These are phyloP conservation scores for Oropetium thomaeum DNA, from an alignment of 176 grass and related monocot species.

Conservation along the genomic window DNA sequence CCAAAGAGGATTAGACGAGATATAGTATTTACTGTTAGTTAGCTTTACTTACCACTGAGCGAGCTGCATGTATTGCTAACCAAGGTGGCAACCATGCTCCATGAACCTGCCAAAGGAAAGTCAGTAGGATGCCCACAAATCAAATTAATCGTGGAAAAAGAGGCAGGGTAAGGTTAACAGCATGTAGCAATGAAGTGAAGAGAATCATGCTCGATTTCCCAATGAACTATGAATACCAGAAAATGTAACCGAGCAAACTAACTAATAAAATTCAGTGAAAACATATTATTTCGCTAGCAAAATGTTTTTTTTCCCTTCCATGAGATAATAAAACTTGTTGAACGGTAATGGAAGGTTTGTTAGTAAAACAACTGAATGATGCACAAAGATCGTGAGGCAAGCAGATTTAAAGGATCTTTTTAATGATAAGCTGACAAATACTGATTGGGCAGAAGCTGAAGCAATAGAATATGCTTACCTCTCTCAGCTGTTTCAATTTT, in stretches of 20 bases:
- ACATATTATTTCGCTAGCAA: background rate
- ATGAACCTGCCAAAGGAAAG: constrained; percentile 50
- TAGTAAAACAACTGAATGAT: background rate
- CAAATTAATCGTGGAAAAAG: background rate
- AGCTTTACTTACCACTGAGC: constrained; percentile 45
- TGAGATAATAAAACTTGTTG: background rate
- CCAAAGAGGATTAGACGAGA: constrained; percentile 28
- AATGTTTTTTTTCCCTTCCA: background rate
- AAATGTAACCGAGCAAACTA: background rate
- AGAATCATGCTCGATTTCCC: background rate
- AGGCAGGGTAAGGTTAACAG: background rate
- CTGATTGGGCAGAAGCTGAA: constrained; percentile 19
- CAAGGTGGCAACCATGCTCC: constrained; percentile 92
- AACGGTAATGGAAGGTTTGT: background rate
- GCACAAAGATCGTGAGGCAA: constrained; percentile 1
- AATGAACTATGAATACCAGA: constrained; percentile 4
- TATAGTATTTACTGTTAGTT: background rate
- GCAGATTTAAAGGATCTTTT: background rate
- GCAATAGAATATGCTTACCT: constrained; percentile 54
- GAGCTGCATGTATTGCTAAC: constrained; percentile 51
- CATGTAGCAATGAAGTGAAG: background rate
- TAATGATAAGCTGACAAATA: constrained; percentile 7
- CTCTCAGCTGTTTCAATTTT: constrained; percentile 60
- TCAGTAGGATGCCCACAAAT: background rate
- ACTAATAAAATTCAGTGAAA: constrained; percentile 4